A percentile compares a stretch with the other conserved stretches of the same genome.
Evolutionary conservation across 345 rosid species (phyloP).

Genomic region (Heritiera littoralis): DNA sequence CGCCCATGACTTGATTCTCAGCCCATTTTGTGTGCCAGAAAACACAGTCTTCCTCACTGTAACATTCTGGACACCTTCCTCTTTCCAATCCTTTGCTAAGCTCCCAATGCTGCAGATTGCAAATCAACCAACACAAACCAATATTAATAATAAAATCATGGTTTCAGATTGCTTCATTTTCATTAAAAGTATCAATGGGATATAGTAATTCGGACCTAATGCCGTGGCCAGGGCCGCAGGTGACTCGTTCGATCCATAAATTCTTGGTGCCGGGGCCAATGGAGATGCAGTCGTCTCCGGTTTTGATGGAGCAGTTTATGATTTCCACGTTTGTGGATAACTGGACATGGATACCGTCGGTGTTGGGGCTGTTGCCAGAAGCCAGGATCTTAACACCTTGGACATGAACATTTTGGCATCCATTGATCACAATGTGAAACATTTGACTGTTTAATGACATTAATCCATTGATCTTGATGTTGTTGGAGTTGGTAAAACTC

Average conservation of each 20-base stretch:
- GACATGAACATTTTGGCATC: slow-evolving; percentile 29
- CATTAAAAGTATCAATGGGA: too few species aligned
- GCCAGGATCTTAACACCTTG: slow-evolving; percentile 22
- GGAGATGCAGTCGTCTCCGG: slow-evolving; percentile 40
- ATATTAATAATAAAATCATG: too few species aligned
- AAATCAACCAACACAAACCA: neutral
- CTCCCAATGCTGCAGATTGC: slow-evolving; percentile 50
- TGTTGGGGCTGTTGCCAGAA: slow-evolving; percentile 29
- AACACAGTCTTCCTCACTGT: slow-evolving; percentile 43
- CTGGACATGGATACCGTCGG: slow-evolving; percentile 35
- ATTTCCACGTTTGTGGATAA: slow-evolving; percentile 26
- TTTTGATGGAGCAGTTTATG: slow-evolving; percentile 18
- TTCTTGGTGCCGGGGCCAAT: slow-evolving; percentile 31
- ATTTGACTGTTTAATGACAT: slow-evolving; percentile 32
- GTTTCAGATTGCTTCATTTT: neutral
- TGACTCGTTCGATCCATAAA: slow-evolving; percentile 31
- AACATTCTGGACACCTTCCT: slow-evolving; percentile 54
- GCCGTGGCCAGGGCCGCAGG: slow-evolving; percentile 41
- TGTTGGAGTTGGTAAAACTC: slow-evolving; percentile 27
- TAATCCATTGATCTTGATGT: slow-evolving; percentile 25
- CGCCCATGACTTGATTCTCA: slow-evolving; percentile 67
- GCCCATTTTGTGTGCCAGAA: slow-evolving; percentile 46
- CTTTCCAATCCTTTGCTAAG: slow-evolving; percentile 39
- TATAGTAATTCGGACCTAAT: slow-evolving; percentile 19
- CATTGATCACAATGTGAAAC: slow-evolving; percentile 31